A percentile compares a stretch with the other conserved stretches of the same genome.
phyloP scores from a whole-genome alignment of 2,329 filamentous ascomycete genomes.

The Dothideomycetes sp. region DNA sequence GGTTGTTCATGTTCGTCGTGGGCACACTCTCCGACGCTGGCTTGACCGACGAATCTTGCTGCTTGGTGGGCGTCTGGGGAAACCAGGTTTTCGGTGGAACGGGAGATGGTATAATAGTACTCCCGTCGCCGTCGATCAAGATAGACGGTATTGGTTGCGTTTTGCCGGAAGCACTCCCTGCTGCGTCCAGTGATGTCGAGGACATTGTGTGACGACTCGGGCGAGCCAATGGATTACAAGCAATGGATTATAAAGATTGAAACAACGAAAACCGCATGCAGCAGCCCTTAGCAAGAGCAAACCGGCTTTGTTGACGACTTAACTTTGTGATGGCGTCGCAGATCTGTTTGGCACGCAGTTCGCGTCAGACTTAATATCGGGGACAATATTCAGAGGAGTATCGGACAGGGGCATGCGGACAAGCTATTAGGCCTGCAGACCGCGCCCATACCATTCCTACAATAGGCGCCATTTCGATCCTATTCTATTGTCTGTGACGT shows the following conservation, averaged over 20 bases:
- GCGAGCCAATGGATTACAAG: no score
- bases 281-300: background rate
- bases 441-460: background rate
- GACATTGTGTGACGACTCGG: no score
- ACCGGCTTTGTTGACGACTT: background rate
- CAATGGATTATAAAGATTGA: no score
- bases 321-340: background rate
- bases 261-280: background rate
- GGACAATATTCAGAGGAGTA: background rate
- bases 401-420: background rate
- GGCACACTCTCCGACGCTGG: no score
- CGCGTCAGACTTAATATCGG: background rate
- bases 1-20: no score
- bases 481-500: background rate
- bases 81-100: conserved; percentile 7
- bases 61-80: no score
- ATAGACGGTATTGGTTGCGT: no score
- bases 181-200: no score
- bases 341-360: background rate
- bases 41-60: no score
- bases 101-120: conserved; percentile 1
- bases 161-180: no score
- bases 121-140: conserved; percentile 3
- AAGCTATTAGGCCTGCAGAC: background rate
- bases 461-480: background rate